A percentile compares a stretch with the other conserved stretches of the same genome.
phyloP scores from a whole-genome alignment of 495 filamentous ascomycete species.

The Talaromyces nanjingensis region DNA sequence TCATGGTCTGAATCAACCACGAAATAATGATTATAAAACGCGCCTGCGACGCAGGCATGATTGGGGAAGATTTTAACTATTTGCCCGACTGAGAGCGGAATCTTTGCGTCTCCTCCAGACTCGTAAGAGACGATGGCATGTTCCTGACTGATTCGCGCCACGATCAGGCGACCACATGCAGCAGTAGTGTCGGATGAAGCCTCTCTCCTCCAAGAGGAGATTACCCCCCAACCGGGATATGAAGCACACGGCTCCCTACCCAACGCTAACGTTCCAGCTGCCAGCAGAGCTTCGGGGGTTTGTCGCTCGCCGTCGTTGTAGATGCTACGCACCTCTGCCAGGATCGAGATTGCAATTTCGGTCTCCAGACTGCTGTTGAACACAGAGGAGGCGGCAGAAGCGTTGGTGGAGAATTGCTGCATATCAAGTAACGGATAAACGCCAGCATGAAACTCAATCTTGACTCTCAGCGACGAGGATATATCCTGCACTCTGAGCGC shows the following conservation, averaged over 20 bases:
- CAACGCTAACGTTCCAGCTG: slow-evolving; percentile 63
- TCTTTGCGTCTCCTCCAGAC: slow-evolving; percentile 11
- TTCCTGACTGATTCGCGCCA: slow-evolving; percentile 28
- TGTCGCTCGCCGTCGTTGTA: slow-evolving; percentile 49
- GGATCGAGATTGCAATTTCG: slow-evolving; percentile 60
- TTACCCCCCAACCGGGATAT: slow-evolving; percentile 68
- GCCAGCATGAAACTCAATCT: slow-evolving; percentile 64
- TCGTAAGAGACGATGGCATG: slow-evolving; percentile 26
- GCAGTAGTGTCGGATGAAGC: too few relatives aligned
- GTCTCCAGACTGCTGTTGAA: slow-evolving; percentile 20
- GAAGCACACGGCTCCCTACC: slow-evolving; percentile 68
- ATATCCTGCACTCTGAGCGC: neutral
- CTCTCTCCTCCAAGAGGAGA: slow-evolving; percentile 49
- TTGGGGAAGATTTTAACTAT: slow-evolving; percentile 72
- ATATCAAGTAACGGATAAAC: slow-evolving; percentile 71
- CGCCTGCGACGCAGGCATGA: slow-evolving; percentile 75
- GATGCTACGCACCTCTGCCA: slow-evolving; percentile 65
- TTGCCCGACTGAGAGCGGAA: slow-evolving; percentile 31
- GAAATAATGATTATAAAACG: slow-evolving; percentile 66
- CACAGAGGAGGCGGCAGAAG: slow-evolving; percentile 29
- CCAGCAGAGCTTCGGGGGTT: slow-evolving; percentile 59
- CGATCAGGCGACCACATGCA: slow-evolving; percentile 14
- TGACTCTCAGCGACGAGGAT: slow-evolving; percentile 22
- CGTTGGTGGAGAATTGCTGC: slow-evolving; percentile 74
- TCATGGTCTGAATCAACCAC: slow-evolving; percentile 59